These are phyloP conservation scores for Heritiera fomes DNA, from an alignment of 345 rosid genomes.

Conservation along the genomic window DNA sequence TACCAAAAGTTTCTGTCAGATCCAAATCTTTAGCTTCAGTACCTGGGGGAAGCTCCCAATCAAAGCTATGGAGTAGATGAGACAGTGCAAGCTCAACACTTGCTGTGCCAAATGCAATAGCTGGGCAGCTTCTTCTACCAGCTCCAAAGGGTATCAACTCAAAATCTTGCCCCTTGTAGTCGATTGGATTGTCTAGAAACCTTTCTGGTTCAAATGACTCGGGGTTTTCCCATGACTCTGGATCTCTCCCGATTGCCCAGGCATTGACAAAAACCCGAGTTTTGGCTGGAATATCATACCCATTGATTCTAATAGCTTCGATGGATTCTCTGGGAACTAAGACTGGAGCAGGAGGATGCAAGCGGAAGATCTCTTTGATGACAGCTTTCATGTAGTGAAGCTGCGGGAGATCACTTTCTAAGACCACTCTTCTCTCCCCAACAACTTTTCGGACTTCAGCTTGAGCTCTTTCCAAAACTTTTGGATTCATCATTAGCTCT, in stretches of 20 bases:
- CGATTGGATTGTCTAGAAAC: constrained; percentile 23
- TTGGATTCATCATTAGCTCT: constrained; percentile 40
- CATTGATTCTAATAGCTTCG: constrained; percentile 26
- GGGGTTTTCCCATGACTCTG: constrained; percentile 34
- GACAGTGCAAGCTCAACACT: constrained; percentile 32
- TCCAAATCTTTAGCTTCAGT: constrained; percentile 8
- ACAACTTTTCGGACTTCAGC: constrained; percentile 31
- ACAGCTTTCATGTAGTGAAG: constrained; percentile 39
- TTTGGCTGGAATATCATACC: constrained; percentile 29
- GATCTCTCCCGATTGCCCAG: constrained; percentile 34
- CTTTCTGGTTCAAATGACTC: constrained; percentile 37
- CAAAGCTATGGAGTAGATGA: constrained; percentile 28
- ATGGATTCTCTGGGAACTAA: constrained; percentile 36
- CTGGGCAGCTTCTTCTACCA: constrained; percentile 41
- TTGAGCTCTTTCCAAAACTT: constrained; percentile 32
- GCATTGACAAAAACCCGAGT: constrained; percentile 35
- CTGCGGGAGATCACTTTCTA: constrained; percentile 33
- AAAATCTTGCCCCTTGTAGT: constrained; percentile 35
- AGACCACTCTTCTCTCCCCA: constrained; percentile 16
- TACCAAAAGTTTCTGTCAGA: not conserved
- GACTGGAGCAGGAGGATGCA: constrained; percentile 44
- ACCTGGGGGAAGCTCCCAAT: constrained; percentile 26
- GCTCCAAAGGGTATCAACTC: constrained; percentile 39
- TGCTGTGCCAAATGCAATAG: constrained; percentile 28
- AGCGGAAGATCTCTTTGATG: constrained; percentile 40